These are phyloP conservation scores for Pelargonium citronellum DNA, from an alignment of 441 rosid species.

Conservation along the genomic window DNA sequence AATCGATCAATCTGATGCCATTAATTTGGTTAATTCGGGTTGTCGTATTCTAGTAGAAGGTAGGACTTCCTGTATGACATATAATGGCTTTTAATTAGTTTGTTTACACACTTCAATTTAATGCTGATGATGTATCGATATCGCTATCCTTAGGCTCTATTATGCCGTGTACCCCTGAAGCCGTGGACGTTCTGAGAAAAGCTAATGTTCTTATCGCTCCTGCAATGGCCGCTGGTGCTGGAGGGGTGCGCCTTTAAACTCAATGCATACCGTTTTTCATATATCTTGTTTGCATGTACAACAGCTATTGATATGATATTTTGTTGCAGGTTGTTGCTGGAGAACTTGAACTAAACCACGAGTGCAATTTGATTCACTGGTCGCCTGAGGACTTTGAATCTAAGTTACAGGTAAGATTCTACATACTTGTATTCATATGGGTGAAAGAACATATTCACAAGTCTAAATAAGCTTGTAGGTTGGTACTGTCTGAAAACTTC, in stretches of 20 bases:
- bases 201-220: conserved; percentile 90
- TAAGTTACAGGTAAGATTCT: conserved; percentile 64
- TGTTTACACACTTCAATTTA: neutral
- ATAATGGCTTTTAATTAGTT: conserved; percentile 14
- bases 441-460: neutral
- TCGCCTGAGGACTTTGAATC: conserved; percentile 96
- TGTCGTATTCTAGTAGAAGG: conserved; percentile 91
- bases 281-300: neutral
- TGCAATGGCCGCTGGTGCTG: conserved; percentile 98
- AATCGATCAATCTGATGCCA: conserved; percentile 91
- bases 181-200: conserved; percentile 77
- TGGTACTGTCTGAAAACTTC: neutral
- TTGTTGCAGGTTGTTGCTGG: conserved; percentile 87
- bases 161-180: conserved; percentile 98
- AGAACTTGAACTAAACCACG: conserved; percentile 87
- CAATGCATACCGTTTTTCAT: neutral
- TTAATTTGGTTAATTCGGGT: conserved; percentile 81
- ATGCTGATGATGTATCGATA: conserved; percentile 5
- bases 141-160: conserved; percentile 54
- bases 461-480: too few species aligned
- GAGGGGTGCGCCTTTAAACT: conserved; percentile 59
- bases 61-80: conserved; percentile 26
- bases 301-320: neutral
- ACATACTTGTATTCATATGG: conserved; percentile 5
- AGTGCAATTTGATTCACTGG: conserved; percentile 86